phyloP scores from a whole-genome alignment of 139 green algal species.

The Volvox reticuliferus region DNA sequence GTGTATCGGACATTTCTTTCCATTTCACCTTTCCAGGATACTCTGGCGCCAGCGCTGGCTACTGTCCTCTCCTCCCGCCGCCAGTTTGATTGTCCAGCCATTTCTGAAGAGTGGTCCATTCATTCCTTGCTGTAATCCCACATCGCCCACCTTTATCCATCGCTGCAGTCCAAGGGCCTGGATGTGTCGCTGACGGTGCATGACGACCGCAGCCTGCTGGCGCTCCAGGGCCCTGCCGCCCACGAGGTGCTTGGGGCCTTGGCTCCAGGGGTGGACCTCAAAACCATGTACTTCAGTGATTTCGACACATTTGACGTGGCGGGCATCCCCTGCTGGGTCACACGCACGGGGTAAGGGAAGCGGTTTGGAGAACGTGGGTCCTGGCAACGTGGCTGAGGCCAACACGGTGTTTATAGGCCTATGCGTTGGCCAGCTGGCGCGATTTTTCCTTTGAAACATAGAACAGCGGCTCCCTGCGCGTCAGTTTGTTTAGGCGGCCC shows the following conservation, averaged over 20 bases:
- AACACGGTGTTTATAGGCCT: too few relatives aligned
- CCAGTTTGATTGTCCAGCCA: too few relatives aligned
- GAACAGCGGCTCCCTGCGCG: too few relatives aligned
- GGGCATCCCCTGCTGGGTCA: conserved; percentile 89
- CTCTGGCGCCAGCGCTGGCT: too few relatives aligned
- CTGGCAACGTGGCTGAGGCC: too few relatives aligned
- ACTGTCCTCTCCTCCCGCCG: too few relatives aligned
- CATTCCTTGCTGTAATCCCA: not conserved
- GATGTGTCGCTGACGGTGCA: conserved; percentile 82
- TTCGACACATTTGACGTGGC: conserved; percentile 84
- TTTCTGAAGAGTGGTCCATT: too few relatives aligned
- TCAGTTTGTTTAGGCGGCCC: too few relatives aligned
- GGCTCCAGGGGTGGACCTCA: conserved; percentile 74
- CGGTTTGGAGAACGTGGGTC: not conserved
- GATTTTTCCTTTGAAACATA: too few relatives aligned
- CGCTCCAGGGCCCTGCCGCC: conserved; percentile 91
- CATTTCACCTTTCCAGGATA: too few relatives aligned
- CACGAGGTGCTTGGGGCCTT: conserved; percentile 65
- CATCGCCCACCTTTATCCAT: not conserved
- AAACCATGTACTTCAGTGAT: conserved; percentile 93
- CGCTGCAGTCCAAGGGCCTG: conserved; percentile 70
- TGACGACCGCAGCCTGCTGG: conserved; percentile 93
- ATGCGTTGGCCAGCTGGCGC: too few relatives aligned
- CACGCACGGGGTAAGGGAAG: conserved; percentile 86
- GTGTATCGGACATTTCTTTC: too few relatives aligned